Base-by-base conservation (phyloP, 768 basidiomycete genomes). In the Boletus reticulatus region DNA sequence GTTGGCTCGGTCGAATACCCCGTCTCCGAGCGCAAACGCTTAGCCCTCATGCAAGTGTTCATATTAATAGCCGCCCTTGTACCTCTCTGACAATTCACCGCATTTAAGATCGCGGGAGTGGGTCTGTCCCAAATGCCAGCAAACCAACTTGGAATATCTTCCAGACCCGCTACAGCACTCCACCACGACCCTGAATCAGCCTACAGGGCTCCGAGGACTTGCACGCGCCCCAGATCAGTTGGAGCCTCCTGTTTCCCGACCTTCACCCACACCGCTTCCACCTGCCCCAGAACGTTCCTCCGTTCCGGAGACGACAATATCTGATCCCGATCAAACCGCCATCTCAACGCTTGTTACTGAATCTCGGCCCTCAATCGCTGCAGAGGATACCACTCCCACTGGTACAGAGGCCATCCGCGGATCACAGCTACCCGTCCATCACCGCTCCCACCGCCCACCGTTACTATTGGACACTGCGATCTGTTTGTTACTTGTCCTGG, bases 1-100 rank as follows among this genome's bases (percentile, higher is more conserved):
- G 85, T 94, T 32, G 92, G 92, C n/a, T 89, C 91, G 16, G 79
- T 94, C 48, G 92, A 94, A 60, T 85, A 85, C 65, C 89, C 89
- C 22, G 67, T 78, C 19, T 71, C 76, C 16, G 92, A 94, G 69
- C 81, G 92, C 53, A 91, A 84, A 71, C 82, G 92, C 52, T 76
- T 94, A 27, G 92, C 92, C 19, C 74, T 74, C 50, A 63, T 90
- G 92, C 92, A 69, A 68, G 89, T 76, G 2, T 56, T 57, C 48
- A 62, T 52, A 46, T 64, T 43, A 43, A 38, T 34, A 29, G n/a
- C 50, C 55, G 44, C 54, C 37, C 52, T 50, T 9, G 22, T 43
- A 20, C 32, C 20, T 19, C 50, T 52, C 56, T 61, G 62, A 53
- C 60, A 45, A 51, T 58, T 48, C 39, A 29, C 38, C 47, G 45